Percentiles rank a stretch among this genome's conserved stretches.
phyloP scores from a whole-genome alignment of 1,284 basidiomycete genomes.

The Leccinum olivaceoglutinosum region DNA sequence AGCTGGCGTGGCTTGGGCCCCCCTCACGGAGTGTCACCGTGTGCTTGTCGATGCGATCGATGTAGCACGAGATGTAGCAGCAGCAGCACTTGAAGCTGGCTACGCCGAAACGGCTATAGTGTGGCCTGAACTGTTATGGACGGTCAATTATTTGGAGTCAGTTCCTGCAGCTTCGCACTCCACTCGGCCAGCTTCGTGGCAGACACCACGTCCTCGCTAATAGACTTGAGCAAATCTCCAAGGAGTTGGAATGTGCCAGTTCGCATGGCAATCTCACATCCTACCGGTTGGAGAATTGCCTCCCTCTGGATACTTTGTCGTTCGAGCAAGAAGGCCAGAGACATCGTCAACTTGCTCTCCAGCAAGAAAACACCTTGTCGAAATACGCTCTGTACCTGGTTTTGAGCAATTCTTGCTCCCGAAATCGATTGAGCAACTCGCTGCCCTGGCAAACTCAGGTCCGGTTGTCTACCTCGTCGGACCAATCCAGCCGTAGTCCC shows the following conservation, averaged over 20 bases:
- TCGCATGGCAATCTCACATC: background rate
- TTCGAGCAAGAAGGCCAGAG: background rate
- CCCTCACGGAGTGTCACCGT: slow-evolving; percentile 2
- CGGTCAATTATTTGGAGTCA: slow-evolving; percentile 9
- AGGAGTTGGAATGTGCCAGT: background rate
- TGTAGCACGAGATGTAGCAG: slow-evolving; percentile 1
- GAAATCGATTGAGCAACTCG: background rate
- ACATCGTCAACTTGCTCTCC: background rate
- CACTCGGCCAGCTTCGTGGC: background rate
- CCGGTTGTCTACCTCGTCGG: background rate
- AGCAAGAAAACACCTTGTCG: background rate
- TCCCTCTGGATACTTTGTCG: background rate
- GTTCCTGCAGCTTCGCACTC: background rate
- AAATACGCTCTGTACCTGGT: background rate
- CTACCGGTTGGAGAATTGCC: background rate
- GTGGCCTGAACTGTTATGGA: slow-evolving; percentile 7
- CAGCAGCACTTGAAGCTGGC: background rate
- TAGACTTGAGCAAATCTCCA: background rate
- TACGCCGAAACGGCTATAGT: background rate
- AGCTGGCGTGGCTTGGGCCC: slow-evolving; percentile 5
- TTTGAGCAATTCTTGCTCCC: background rate
- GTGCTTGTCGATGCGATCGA: background rate
- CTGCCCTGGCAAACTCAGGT: background rate
- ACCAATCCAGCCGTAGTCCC: no score
- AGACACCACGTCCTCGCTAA: background rate